Conservation (phyloP, 192 early-diverging fungal species). For the Dispira simplex region DNA sequence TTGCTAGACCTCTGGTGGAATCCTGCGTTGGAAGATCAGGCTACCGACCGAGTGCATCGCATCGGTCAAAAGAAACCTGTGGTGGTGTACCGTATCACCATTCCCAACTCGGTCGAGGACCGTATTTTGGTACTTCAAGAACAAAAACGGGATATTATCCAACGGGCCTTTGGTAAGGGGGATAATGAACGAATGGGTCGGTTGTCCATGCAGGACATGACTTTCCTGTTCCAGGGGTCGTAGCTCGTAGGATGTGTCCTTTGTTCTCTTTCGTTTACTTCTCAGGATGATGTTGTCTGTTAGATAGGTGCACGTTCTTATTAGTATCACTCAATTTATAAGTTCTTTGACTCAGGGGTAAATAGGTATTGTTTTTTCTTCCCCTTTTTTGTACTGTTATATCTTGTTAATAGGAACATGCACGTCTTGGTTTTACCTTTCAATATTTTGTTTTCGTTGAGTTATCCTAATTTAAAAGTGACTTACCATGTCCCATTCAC, state of each 20-base stretch:
- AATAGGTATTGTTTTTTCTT: too few species aligned
- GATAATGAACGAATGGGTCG: conserved; percentile 8
- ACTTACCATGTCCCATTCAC: too few species aligned
- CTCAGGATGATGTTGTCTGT: too few species aligned
- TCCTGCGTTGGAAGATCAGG: conserved; percentile 83
- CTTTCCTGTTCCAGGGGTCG: not conserved
- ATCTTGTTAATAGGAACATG: too few species aligned
- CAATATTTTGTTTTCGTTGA: too few species aligned
- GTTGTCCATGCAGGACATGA: conserved; percentile 2
- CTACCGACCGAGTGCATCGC: conserved; percentile 83
- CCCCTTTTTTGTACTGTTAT: too few species aligned
- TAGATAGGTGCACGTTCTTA: too few species aligned
- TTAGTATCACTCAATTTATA: too few species aligned
- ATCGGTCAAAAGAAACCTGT: conserved; percentile 90
- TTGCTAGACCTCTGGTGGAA: conserved; percentile 80
- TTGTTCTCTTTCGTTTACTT: too few species aligned
- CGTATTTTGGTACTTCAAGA: conserved; percentile 15
- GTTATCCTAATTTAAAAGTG: too few species aligned
- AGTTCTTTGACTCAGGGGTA: too few species aligned
- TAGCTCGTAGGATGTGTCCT: not conserved
- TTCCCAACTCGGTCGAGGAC: conserved; percentile 86
- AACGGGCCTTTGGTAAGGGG: conserved; percentile 7
- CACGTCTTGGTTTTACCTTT: too few species aligned
- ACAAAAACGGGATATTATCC: conserved; percentile 12
- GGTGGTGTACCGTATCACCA: conserved; percentile 81